A percentile compares a stretch with the other conserved stretches of the same genome.
phyloP scores from a whole-genome alignment of 2,329 filamentous ascomycete genomes.

The Herpotrichia juniperi region DNA sequence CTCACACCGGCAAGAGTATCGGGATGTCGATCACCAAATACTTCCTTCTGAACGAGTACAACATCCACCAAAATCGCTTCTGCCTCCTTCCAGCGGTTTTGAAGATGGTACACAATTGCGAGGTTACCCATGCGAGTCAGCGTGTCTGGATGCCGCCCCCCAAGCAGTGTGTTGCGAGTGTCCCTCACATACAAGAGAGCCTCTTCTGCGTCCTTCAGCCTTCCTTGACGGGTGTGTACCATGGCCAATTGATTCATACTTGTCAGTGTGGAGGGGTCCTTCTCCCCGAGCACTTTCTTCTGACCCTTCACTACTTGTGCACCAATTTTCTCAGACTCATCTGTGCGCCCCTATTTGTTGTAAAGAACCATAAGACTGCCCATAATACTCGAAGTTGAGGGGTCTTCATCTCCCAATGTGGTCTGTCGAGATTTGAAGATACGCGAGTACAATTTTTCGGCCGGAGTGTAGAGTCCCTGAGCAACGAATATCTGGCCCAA shows the following conservation, averaged over 20 bases:
- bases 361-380: slow-evolving; percentile 1
- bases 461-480: slow-evolving; percentile 19
- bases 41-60: too few relatives aligned
- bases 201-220: neutral
- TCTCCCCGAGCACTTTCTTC: neutral
- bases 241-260: slow-evolving; percentile 8
- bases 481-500: slow-evolving; percentile 10
- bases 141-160: slow-evolving; percentile 11
- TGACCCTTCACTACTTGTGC: slow-evolving; percentile 1
- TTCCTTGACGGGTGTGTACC: neutral
- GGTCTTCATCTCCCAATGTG: slow-evolving; percentile 3
- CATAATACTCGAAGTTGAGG: slow-evolving; percentile 3
- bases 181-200: neutral
- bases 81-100: neutral
- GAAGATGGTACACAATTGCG: neutral
- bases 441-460: slow-evolving; percentile 13
- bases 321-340: neutral
- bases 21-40: neutral
- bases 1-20: too few relatives aligned
- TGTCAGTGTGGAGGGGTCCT: slow-evolving; percentile 9
- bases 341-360: neutral
- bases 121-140: slow-evolving; percentile 7
- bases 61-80: neutral
- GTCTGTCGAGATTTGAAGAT: neutral
- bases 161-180: slow-evolving; percentile 5